phyloP scores from a whole-genome alignment of 179 eudicot genomes.

The Patellifolia procumbens region DNA sequence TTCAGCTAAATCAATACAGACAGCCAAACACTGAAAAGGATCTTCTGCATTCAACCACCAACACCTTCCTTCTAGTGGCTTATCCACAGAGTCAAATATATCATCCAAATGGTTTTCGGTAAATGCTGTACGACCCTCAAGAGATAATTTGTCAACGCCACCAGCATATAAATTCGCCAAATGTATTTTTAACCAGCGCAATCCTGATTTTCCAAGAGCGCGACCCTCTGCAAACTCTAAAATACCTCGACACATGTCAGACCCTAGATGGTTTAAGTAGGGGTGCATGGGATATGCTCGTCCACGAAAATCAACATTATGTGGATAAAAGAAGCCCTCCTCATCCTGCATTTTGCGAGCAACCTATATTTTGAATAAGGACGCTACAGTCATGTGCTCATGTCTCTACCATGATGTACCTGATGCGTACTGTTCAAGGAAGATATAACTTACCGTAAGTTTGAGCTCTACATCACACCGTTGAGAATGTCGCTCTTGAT shows the following conservation, averaged over 20 bases:
- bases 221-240: constrained; percentile 94
- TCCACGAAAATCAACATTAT: constrained; percentile 96
- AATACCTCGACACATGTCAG: constrained; percentile 91
- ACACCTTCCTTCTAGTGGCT: constrained; percentile 89
- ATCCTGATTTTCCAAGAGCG: constrained; percentile 76
- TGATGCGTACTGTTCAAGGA: neutral
- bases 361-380: constrained; percentile 49
- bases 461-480: constrained; percentile 96
- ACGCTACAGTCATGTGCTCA: neutral
- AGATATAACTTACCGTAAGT: constrained; percentile 49
- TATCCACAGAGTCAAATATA: constrained; percentile 93
- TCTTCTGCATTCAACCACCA: constrained; percentile 99
- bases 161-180: constrained; percentile 90
- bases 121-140: constrained; percentile 76
- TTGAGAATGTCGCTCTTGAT: constrained; percentile 83
- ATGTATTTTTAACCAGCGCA: constrained; percentile 90
- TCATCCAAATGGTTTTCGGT: constrained; percentile 90
- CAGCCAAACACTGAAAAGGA: constrained; percentile 96
- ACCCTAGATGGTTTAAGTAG: constrained; percentile 92
- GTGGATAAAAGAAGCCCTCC: constrained; percentile 96
- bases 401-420: neutral
- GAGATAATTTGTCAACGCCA: constrained; percentile 91
- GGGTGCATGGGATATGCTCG: constrained; percentile 99
- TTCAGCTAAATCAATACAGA: constrained; percentile 76
- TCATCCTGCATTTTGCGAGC: constrained; percentile 89